Conservation (phyloP, 164 flowering plant genomes). For the Chimonanthus salicifolius region DNA sequence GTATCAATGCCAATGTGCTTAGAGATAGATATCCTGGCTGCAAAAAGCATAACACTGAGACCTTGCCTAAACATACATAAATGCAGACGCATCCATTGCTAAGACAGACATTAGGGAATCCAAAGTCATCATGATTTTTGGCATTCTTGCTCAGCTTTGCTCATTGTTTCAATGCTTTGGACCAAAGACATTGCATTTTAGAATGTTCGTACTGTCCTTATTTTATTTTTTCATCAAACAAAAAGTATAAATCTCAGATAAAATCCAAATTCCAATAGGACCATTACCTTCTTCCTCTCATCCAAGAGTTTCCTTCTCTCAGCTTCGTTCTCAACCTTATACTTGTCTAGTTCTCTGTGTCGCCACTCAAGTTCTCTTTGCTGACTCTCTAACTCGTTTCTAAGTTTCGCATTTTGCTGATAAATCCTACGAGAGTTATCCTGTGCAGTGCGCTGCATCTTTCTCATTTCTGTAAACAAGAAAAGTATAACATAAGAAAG, state of each 20-base stretch:
- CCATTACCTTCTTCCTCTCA: conserved; percentile 52
- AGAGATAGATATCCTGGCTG: too few species aligned
- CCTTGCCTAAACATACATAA: too few species aligned
- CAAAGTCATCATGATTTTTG: too few species aligned
- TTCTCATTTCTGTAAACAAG: conserved; percentile 36
- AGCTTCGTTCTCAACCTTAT: conserved; percentile 52
- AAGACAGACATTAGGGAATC: too few species aligned
- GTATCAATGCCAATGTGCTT: too few species aligned
- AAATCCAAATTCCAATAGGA: not conserved
- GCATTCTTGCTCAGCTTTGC: too few species aligned
- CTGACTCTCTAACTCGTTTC: conserved; percentile 33
- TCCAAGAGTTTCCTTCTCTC: conserved; percentile 46
- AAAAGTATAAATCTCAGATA: not conserved
- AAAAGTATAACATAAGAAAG: conserved; percentile 17
- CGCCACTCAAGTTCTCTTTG: conserved; percentile 30
- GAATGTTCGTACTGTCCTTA: too few species aligned
- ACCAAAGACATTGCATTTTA: too few species aligned
- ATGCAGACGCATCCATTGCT: too few species aligned
- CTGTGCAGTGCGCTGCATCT: conserved; percentile 33
- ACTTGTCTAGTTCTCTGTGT: conserved; percentile 32
- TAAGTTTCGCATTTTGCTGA: conserved; percentile 40
- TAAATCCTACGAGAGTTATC: conserved; percentile 35
- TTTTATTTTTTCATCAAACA: too few species aligned
- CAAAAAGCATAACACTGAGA: too few species aligned
- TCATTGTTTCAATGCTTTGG: too few species aligned